Percentiles rank a stretch among this genome's conserved stretches.
These are phyloP conservation scores for Chalara sp. DNA, from an alignment of 2,329 filamentous ascomycete genomes.

Conservation along the genomic window DNA sequence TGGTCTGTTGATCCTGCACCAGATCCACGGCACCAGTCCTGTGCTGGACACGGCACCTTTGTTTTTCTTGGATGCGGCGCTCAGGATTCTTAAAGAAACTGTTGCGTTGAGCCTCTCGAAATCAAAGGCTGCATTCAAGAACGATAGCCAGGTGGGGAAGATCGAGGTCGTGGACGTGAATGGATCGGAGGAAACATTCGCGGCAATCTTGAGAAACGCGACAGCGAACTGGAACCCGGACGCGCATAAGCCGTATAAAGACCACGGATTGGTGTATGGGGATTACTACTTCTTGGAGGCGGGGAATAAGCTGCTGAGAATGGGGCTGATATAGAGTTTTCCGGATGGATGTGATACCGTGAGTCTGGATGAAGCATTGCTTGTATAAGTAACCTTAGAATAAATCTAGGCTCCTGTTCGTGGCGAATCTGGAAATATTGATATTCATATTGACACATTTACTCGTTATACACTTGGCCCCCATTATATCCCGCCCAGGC, in stretches of 20 bases:
- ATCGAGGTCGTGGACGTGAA: background rate
- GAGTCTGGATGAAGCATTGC: too few species aligned
- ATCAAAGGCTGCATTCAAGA: constrained; percentile 9
- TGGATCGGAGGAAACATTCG: constrained; percentile 1
- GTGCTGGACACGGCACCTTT: too few species aligned
- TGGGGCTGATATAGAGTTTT: constrained; percentile 10
- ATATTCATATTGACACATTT: too few species aligned
- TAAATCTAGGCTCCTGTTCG: too few species aligned
- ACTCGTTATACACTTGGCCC: too few species aligned
- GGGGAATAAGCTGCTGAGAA: constrained; percentile 16
- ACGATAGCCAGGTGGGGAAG: background rate
- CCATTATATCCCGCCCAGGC: background rate
- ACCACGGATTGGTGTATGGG: constrained; percentile 18
- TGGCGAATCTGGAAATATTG: too few species aligned
- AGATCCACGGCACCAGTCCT: constrained; percentile 6
- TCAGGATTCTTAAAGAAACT: constrained; percentile 17
- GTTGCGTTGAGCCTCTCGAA: constrained; percentile 12
- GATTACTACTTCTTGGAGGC: constrained; percentile 18
- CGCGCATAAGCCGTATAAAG: constrained; percentile 7
- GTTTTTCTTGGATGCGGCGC: constrained; percentile 6
- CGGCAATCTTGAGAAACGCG: constrained; percentile 15
- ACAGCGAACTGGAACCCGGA: constrained; percentile 15
- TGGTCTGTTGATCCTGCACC: constrained; percentile 30
- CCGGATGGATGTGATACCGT: too few species aligned
- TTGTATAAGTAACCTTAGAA: too few species aligned